These are phyloP conservation scores for Neonectria sp. DNA, from an alignment of 2,329 filamentous ascomycete genomes.

Conservation along the genomic window DNA sequence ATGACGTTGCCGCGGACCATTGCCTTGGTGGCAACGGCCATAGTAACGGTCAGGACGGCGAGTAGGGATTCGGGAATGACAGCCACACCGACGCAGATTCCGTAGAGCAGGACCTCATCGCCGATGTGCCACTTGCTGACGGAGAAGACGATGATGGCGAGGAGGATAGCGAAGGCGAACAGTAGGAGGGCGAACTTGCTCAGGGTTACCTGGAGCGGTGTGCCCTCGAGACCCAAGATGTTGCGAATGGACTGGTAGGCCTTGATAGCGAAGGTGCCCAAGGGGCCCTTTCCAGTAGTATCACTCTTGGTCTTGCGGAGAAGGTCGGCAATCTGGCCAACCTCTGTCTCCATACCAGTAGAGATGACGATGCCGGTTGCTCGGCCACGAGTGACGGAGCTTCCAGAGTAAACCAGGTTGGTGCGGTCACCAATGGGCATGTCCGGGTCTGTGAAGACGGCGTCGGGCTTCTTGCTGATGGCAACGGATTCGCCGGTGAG, in stretches of 20 bases:
- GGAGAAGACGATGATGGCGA: conserved; percentile 74
- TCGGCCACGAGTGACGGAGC: conserved; percentile 79
- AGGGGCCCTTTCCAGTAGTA: conserved; percentile 58
- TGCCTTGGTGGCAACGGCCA: conserved; percentile 76
- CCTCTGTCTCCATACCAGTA: conserved; percentile 82
- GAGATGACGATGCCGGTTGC: conserved; percentile 78
- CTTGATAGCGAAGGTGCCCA: conserved; percentile 60
- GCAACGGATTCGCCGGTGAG: conserved; percentile 82
- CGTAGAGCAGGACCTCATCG: conserved; percentile 73
- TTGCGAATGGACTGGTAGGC: conserved; percentile 62
- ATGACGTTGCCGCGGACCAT: conserved; percentile 77
- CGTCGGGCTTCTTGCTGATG: conserved; percentile 75
- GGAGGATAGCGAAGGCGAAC: conserved; percentile 78
- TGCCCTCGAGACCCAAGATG: conserved; percentile 79
- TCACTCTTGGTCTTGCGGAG: conserved; percentile 70
- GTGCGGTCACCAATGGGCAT: conserved; percentile 78
- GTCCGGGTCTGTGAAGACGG: conserved; percentile 65
- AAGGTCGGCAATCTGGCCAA: conserved; percentile 81
- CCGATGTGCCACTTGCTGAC: conserved; percentile 68
- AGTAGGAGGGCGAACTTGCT: conserved; percentile 88
- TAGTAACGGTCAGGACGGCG: conserved; percentile 79
- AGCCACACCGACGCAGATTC: conserved; percentile 73
- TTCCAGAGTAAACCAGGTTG: conserved; percentile 81
- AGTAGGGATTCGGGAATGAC: conserved; percentile 78
- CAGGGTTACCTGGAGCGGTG: conserved; percentile 87